Conservation (phyloP, 768 basidiomycete genomes). For the Leccinum sublutescens region DNA sequence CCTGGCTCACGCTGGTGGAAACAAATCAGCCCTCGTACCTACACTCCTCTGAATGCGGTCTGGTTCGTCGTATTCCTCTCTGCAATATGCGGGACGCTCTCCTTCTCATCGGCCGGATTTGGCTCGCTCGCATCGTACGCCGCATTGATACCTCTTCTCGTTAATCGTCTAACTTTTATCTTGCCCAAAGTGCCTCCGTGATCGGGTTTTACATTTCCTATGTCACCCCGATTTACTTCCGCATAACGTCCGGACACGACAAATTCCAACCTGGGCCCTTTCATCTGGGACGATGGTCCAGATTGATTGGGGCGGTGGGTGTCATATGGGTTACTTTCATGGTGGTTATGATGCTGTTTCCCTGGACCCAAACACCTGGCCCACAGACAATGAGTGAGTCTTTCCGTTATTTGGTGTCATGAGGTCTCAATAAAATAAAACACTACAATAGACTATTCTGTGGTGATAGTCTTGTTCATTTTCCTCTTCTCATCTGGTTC, state of each 20-base stretch:
- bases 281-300: conserved; percentile 29
- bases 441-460: conserved; percentile 13
- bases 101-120: conserved; percentile 35
- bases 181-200: conserved; percentile 26
- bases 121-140: conserved; percentile 37
- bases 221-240: conserved; percentile 37
- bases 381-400: conserved; percentile 34
- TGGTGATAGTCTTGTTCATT: conserved; percentile 32
- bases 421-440: background rate
- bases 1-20: conserved; percentile 40
- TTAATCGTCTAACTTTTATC: background rate
- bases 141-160: background rate
- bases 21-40: conserved; percentile 30
- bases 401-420: background rate
- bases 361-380: conserved; percentile 19
- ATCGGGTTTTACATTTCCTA: conserved; percentile 39
- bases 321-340: conserved; percentile 35
- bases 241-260: conserved; percentile 34
- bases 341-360: conserved; percentile 34
- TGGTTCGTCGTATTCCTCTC: conserved; percentile 36
- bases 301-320: conserved; percentile 30
- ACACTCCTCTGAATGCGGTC: conserved; percentile 39
- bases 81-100: conserved; percentile 29
- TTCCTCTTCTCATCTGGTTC: conserved; percentile 29
- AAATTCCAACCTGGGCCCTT: conserved; percentile 36